Base-by-base conservation (phyloP, 768 basidiomycete genomes). In the Pulveroboletus sp. region DNA sequence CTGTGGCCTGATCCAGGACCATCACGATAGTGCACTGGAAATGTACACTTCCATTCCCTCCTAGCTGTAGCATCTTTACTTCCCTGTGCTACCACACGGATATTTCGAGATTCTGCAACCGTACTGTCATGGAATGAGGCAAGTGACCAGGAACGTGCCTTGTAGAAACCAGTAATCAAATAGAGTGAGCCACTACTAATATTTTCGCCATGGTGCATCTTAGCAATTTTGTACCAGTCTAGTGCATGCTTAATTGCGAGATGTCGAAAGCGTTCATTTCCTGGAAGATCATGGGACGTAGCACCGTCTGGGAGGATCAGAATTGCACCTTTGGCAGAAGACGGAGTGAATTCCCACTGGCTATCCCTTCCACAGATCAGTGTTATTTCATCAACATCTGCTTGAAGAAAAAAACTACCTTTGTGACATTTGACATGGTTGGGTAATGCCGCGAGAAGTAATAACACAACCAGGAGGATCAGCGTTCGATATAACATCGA, bases 271-370 rank as follows among this genome's bases (percentile, higher is more conserved):
- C 17, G 37, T 16, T 22, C 39, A n/a, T 40, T 49, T 34, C 16
- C 10, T 16, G 30, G 24, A 19, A 64, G 49, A 19, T 61, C 54
- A 24, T 50, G 47, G 23, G 48, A 49, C 16, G 31, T 42, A 3
- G 62, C 59, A 9, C 65, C 70, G 9, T 62, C 49, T 6, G 69
- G 67, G 38, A 70, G 58, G 6, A 63, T 44, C 0, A 70, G 49
- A 11, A 68, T 50, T 12, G 70, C 63, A 9, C 63, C 67, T 50
- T 61, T 57, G 13, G 30, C 11, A 10, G 49, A 24, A 3, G 34
- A 42, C 3, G 45, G 19, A 22, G 19, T 36, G 23, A 51, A 54
- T 26, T 51, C 22, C 30, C 27, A 50, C n/a, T 30, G 35, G 20
- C n/a, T n/a, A n/a, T 19, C 44, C 31, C 47, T 41, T 26, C 17